Conservation (phyloP, 1,284 basidiomycete species). For the Marasmius sp. region DNA sequence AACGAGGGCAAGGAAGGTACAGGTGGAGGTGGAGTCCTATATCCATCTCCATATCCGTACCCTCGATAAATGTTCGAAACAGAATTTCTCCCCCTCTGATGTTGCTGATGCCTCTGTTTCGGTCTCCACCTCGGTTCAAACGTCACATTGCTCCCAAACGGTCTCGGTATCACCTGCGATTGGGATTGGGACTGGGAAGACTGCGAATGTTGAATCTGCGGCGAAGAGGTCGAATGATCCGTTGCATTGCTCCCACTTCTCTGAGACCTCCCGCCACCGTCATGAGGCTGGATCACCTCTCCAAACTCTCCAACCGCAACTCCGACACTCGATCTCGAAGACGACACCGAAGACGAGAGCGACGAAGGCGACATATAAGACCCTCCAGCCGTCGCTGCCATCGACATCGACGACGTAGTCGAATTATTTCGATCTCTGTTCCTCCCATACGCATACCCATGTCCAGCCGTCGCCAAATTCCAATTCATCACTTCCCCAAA, state of each 20-base stretch:
- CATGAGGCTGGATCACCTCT: not conserved
- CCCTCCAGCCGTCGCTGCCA: no score
- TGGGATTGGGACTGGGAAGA: not conserved
- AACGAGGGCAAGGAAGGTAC: no score
- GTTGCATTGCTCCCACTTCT: not conserved
- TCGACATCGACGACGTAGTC: not conserved
- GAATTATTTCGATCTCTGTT: not conserved
- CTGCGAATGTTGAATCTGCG: conserved; percentile 7
- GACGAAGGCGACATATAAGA: not conserved
- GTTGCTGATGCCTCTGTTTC: not conserved
- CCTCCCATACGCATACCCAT: not conserved
- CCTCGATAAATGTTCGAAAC: not conserved
- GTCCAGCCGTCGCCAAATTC: conserved; percentile 28
- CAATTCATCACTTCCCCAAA: conserved; percentile 70
- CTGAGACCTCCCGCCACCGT: not conserved
- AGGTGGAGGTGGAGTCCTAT: not conserved
- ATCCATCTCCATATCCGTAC: not conserved
- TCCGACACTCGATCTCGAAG: not conserved
- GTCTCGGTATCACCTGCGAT: conserved; percentile 39
- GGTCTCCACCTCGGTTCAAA: conserved; percentile 58
- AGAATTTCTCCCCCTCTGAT: not conserved
- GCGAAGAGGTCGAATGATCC: not conserved
- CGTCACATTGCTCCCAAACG: conserved; percentile 62
- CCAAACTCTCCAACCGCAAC: not conserved
- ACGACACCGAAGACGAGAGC: not conserved